These are phyloP conservation scores for Candida loeiensis DNA, from an alignment of 805 yeast species.

Conservation along the genomic window DNA sequence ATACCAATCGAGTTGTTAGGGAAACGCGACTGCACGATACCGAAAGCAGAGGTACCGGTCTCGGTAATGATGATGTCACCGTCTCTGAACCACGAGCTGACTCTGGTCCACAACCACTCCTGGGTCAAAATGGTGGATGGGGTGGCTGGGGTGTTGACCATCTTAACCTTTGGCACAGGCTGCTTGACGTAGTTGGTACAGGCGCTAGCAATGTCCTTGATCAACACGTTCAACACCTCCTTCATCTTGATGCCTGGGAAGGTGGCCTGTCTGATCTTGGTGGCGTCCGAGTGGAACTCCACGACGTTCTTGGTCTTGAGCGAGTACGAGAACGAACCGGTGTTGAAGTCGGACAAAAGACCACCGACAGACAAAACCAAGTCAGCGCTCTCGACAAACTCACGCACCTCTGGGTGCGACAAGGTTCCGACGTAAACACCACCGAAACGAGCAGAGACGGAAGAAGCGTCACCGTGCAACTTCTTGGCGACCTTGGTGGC, in stretches of 20 bases:
- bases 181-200: slow-evolving; percentile 16
- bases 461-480: slow-evolving; percentile 5
- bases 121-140: slow-evolving; percentile 19
- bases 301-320: slow-evolving; percentile 29
- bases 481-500: slow-evolving; percentile 9
- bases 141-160: slow-evolving; percentile 14
- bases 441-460: slow-evolving; percentile 17
- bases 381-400: slow-evolving; percentile 26
- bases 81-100: slow-evolving; percentile 25
- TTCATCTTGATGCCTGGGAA: slow-evolving; percentile 31
- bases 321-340: slow-evolving; percentile 31
- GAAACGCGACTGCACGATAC: slow-evolving; percentile 29
- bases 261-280: slow-evolving; percentile 28
- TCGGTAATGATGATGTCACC: slow-evolving; percentile 34
- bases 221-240: slow-evolving; percentile 22
- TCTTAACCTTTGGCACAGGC: slow-evolving; percentile 18
- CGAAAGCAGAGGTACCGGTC: slow-evolving; percentile 37
- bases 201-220: slow-evolving; percentile 13
- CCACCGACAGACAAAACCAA: slow-evolving; percentile 28
- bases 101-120: slow-evolving; percentile 29
- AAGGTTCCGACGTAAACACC: slow-evolving; percentile 30
- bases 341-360: slow-evolving; percentile 29
- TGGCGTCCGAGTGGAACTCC: slow-evolving; percentile 34
- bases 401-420: slow-evolving; percentile 25
- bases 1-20: slow-evolving; percentile 31